phyloP scores from a whole-genome alignment of 495 filamentous ascomycete species.

The Neurospora sp. region DNA sequence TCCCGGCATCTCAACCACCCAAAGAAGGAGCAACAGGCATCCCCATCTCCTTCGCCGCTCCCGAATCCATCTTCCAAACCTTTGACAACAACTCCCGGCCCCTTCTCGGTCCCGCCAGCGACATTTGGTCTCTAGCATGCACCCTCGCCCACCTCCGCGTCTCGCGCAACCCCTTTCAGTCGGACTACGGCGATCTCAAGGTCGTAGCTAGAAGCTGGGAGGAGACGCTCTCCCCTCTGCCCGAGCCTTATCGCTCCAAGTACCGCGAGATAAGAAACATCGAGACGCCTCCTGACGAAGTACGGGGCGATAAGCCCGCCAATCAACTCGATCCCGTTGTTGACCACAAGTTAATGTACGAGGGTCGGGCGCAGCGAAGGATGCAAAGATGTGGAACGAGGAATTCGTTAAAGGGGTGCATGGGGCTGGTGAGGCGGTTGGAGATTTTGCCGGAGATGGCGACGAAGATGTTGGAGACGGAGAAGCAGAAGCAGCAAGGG shows the following conservation, averaged over 20 bases:
- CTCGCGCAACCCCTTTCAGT: not conserved
- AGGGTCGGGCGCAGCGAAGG: not conserved
- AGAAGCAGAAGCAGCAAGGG: not conserved
- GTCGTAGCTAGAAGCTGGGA: no score
- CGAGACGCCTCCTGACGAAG: not conserved
- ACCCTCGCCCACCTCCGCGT: constrained; percentile 11
- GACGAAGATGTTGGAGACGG: not conserved
- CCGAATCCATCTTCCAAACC: constrained; percentile 11
- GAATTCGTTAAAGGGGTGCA: not conserved
- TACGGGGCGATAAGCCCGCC: not conserved
- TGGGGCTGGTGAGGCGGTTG: not conserved
- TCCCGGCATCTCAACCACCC: not conserved
- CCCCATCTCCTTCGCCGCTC: constrained; percentile 10
- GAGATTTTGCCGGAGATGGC: not conserved
- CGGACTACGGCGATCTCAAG: not conserved
- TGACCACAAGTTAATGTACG: not conserved
- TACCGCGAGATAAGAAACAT: constrained; percentile 2
- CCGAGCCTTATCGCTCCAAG: not conserved
- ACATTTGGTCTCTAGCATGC: constrained; percentile 21
- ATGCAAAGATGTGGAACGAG: not conserved
- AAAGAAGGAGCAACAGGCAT: constrained; percentile 4
- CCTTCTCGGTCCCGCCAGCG: constrained; percentile 3
- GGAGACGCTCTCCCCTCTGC: not conserved
- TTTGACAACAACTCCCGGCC: not conserved
- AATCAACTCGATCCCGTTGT: not conserved